A percentile compares a stretch with the other conserved stretches of the same genome.
Conservation (phyloP, 2,329 filamentous ascomycete species). For the Ophioceras dolichostomum region DNA sequence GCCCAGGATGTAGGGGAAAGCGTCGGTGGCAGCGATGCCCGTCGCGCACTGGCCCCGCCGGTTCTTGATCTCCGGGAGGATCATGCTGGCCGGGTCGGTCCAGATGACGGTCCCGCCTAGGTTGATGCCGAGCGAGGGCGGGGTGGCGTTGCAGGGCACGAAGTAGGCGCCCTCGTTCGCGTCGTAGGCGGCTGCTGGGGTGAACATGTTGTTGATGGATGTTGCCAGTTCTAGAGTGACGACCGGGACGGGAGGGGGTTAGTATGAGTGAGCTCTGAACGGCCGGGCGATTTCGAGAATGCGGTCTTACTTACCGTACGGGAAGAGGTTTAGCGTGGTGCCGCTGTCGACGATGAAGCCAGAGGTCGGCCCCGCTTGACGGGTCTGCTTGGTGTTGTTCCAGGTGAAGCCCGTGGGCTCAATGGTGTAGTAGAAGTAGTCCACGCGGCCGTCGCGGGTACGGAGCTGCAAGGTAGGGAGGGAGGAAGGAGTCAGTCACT, state of each 20-base stretch:
- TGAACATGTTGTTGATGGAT: conserved; percentile 16
- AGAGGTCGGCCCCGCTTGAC: conserved; percentile 4
- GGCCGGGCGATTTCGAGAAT: no score
- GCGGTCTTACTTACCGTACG: conserved; percentile 10
- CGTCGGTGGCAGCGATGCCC: conserved; percentile 9
- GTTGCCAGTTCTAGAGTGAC: conserved; percentile 11
- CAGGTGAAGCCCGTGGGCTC: conserved; percentile 10
- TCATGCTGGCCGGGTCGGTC: conserved; percentile 18
- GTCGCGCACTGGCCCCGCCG: conserved; percentile 13
- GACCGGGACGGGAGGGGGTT: not conserved
- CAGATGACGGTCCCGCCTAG: conserved; percentile 16
- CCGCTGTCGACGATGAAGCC: conserved; percentile 19
- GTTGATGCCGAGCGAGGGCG: conserved; percentile 16
- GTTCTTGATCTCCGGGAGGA: conserved; percentile 15
- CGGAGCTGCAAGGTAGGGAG: not conserved
- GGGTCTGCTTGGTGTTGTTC: conserved; percentile 8
- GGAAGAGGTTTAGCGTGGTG: conserved; percentile 18
- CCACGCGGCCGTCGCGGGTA: conserved; percentile 7
- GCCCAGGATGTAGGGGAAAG: conserved; percentile 10
- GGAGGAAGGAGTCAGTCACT: no score
- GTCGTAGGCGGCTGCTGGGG: conserved; percentile 11
- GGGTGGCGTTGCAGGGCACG: conserved; percentile 15
- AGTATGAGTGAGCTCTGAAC: no score
- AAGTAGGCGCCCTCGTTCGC: conserved; percentile 11
- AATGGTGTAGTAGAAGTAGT: conserved; percentile 18